These are phyloP conservation scores for Gelatoporia subvermispora DNA, from an alignment of 768 basidiomycete species.

Conservation along the genomic window DNA sequence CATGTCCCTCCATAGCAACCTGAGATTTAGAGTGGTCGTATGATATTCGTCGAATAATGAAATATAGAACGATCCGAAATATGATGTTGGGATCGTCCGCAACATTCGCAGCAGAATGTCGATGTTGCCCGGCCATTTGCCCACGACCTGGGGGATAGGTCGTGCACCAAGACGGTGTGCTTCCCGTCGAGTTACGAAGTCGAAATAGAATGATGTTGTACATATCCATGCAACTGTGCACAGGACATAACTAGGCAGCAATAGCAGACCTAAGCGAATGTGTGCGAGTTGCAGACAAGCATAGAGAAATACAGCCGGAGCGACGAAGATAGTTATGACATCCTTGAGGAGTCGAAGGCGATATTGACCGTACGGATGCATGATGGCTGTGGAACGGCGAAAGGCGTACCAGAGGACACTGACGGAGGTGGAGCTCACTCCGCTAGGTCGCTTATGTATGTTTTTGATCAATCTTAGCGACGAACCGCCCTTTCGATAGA, in stretches of 20 bases:
- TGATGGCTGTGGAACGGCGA: too few species aligned
- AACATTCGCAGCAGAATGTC: constrained; percentile 59
- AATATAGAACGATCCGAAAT: constrained; percentile 60
- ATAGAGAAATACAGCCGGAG: constrained; percentile 38
- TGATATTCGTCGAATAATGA: constrained; percentile 65
- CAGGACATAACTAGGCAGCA: constrained; percentile 33
- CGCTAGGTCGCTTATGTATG: too few species aligned
- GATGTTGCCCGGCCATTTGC: constrained; percentile 76
- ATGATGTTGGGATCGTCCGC: constrained; percentile 50
- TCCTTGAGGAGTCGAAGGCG: constrained; percentile 48
- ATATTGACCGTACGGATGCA: constrained; percentile 29
- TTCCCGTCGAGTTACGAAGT: constrained; percentile 35
- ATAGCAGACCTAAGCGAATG: constrained; percentile 30
- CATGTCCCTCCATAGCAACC: constrained; percentile 65
- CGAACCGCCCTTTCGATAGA: too few species aligned
- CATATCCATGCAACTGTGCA: constrained; percentile 40
- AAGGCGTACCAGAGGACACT: too few species aligned
- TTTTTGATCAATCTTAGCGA: too few species aligned
- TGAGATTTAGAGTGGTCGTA: constrained; percentile 63
- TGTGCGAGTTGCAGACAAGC: constrained; percentile 23
- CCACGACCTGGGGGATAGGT: constrained; percentile 52
- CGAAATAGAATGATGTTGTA: constrained; percentile 29
- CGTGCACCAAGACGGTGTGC: constrained; percentile 46
- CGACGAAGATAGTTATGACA: constrained; percentile 33
- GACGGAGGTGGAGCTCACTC: too few species aligned